A percentile compares a stretch with the other conserved stretches of the same genome.
phyloP scores from a whole-genome alignment of 345 rosid species.

The Isatis tinctoria region DNA sequence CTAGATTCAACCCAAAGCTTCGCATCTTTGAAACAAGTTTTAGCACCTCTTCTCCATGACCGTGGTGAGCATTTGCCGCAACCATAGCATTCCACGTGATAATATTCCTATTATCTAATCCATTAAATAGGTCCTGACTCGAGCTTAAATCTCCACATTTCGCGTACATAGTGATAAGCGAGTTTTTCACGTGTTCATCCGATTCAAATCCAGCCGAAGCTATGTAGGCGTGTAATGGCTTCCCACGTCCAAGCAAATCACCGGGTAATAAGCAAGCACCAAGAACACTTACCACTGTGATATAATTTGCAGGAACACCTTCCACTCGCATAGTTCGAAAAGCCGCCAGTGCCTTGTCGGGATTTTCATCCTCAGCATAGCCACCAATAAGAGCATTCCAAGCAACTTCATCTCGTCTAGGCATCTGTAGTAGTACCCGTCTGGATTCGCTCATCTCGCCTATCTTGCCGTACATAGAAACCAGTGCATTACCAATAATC shows the following conservation, averaged over 20 bases:
- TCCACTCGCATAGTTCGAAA: constrained; percentile 61
- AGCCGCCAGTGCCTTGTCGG: constrained; percentile 41
- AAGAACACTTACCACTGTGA: constrained; percentile 61
- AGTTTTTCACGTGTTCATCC: constrained; percentile 52
- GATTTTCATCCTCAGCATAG: constrained; percentile 54
- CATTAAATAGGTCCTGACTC: constrained; percentile 48
- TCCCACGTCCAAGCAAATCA: constrained; percentile 48
- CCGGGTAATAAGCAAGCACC: constrained; percentile 55
- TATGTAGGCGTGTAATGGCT: constrained; percentile 56
- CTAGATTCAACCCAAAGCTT: constrained; percentile 49
- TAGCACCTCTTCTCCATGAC: constrained; percentile 62
- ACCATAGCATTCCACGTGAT: constrained; percentile 78
- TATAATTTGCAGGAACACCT: constrained; percentile 45
- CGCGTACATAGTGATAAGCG: constrained; percentile 80
- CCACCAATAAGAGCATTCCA: constrained; percentile 92
- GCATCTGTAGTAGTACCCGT: constrained; percentile 46
- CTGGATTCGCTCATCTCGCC: constrained; percentile 52
- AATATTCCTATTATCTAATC: constrained; percentile 39
- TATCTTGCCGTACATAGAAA: constrained; percentile 68
- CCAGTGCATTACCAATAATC: constrained; percentile 65
- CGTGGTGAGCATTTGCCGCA: constrained; percentile 69
- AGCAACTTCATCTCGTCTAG: constrained; percentile 50
- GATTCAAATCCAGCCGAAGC: constrained; percentile 59
- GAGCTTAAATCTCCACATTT: constrained; percentile 68
- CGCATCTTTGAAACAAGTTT: constrained; percentile 56